phyloP scores from a whole-genome alignment of 2,329 filamentous ascomycete genomes.

The Aspergillus fumigatiaffinis region DNA sequence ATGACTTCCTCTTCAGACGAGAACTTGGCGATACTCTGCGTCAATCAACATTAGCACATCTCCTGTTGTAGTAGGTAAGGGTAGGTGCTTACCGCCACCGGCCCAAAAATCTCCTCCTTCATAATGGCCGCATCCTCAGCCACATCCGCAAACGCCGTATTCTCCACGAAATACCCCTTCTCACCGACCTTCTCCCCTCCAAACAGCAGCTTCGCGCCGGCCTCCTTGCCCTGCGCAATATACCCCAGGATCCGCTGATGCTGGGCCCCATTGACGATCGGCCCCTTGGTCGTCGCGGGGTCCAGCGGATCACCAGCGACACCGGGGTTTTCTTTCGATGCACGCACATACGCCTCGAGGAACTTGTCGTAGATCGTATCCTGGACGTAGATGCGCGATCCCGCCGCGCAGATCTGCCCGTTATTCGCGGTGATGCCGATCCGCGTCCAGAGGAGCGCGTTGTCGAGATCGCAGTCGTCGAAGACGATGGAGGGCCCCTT shows the following conservation, averaged over 20 bases:
- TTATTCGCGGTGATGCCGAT: slow-evolving; percentile 28
- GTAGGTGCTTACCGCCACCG: slow-evolving; percentile 40
- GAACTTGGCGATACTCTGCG: slow-evolving; percentile 52
- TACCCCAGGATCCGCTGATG: slow-evolving; percentile 22
- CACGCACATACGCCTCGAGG: slow-evolving; percentile 36
- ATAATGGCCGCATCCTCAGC: slow-evolving; percentile 44
- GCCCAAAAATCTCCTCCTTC: slow-evolving; percentile 58
- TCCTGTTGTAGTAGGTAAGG: too few species aligned
- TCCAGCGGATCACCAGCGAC: slow-evolving; percentile 20
- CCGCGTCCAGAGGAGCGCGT: slow-evolving; percentile 27
- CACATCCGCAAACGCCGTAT: slow-evolving; percentile 53
- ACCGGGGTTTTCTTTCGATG: slow-evolving; percentile 50
- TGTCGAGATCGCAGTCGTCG: slow-evolving; percentile 30
- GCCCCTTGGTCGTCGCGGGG: slow-evolving; percentile 19
- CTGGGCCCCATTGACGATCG: slow-evolving; percentile 18
- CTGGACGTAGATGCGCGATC: slow-evolving; percentile 33
- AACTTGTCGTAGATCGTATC: slow-evolving; percentile 29
- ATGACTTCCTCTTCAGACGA: slow-evolving; percentile 58
- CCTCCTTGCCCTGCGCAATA: slow-evolving; percentile 20
- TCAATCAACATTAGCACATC: background rate
- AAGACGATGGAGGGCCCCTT: slow-evolving; percentile 35
- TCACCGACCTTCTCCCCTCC: slow-evolving; percentile 20
- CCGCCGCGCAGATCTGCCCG: slow-evolving; percentile 31
- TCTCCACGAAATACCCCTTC: slow-evolving; percentile 60
- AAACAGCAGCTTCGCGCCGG: slow-evolving; percentile 18